Evolutionary conservation across 495 filamentous ascomycete species (phyloP).

Genomic region (Chaetomium tenue): DNA sequence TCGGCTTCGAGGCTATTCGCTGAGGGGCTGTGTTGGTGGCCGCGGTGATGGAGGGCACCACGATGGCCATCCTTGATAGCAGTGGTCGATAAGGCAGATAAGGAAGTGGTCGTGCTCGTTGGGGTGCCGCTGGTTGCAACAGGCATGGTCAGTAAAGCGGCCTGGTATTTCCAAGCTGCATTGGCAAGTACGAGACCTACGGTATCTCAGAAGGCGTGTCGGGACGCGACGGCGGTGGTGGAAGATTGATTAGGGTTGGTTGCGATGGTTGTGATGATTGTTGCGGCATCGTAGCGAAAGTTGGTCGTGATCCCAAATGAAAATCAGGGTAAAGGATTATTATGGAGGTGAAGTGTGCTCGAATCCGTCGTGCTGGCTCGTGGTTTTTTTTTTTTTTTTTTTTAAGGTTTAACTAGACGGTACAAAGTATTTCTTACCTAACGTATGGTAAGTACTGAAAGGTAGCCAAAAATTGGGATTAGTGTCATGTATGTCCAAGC

Average conservation of each 20-base stretch:
- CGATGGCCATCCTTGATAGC: slow-evolving; percentile 93
- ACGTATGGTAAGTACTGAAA: too few species aligned
- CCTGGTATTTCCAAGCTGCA: not conserved
- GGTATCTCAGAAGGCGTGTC: slow-evolving; percentile 89
- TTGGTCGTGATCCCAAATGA: not conserved
- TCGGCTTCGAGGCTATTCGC: slow-evolving; percentile 78
- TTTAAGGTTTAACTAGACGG: not conserved
- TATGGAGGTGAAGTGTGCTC: not conserved
- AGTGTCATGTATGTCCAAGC: not conserved
- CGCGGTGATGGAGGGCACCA: slow-evolving; percentile 56
- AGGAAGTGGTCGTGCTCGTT: slow-evolving; percentile 79
- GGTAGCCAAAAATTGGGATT: too few species aligned
- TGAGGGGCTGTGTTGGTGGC: slow-evolving; percentile 59
- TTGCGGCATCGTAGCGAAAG: not conserved
- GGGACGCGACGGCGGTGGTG: slow-evolving; percentile 76
- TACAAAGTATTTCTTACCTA: too few species aligned
- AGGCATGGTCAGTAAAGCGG: slow-evolving; percentile 13
- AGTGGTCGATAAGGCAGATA: slow-evolving; percentile 83
- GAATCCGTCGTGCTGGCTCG: too few species aligned
- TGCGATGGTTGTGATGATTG: not conserved
- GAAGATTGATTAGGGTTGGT: slow-evolving; percentile 77
- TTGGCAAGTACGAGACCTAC: slow-evolving; percentile 52
- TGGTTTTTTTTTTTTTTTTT: too few species aligned
- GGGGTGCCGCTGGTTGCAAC: slow-evolving; percentile 70
- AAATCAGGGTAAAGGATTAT: not conserved